Evolutionary conservation across 2,329 filamentous ascomycete genomes (phyloP), one percentile per base, ranked within the genome.

Genomic region (Elsinoe arachidis): DNA sequence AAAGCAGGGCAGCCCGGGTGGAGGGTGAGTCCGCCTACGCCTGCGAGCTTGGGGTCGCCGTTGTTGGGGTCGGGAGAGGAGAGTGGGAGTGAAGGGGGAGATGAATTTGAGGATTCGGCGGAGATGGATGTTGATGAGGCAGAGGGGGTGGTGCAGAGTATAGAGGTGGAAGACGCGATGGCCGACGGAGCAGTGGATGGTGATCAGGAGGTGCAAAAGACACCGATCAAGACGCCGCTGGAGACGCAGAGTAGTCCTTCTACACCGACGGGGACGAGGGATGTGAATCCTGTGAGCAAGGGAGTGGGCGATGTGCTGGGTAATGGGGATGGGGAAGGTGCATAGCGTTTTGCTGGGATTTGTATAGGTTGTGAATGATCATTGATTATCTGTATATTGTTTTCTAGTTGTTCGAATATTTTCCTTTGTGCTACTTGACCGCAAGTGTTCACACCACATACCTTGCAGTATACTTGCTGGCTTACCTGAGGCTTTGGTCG

Each of bases 221-320:
- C 49, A 6, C 47, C 47, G 34, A 26, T 19, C 12, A 38, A 53
- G 34, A 35, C 59, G 64, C 65, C 21, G 61, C 63, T 39, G 6
- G 70, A 68, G 52, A 74, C 72, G 7, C 73, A 74, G 60, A 75
- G 73, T 30, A 71, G 73, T 0, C 73, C 74, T 23, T 70, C 72
- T 1, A 75, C 74, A 10, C 74, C 74, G 0, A 70, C 69, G 21
- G 74, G 74, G 0, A 71, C 68, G 12, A 64, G 73, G 26, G 72
- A 74, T 46, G 49, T 39, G 7, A 37, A 39, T 37, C 49, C 49
- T 30, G 41, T 38, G 39, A n/a, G 44, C 57, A 35, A n/a, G 55
- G 33, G 37, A 15, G 23, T 37, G 49, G 30, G 19, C 7, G 33
- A 53, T 38, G 49, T 23, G 5, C n/a, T 9, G 33, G 34, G 19